A percentile compares a stretch with the other conserved stretches of the same genome.
Conservation (phyloP, 2,329 filamentous ascomycete species). For the Colletotrichum spaethianum region DNA sequence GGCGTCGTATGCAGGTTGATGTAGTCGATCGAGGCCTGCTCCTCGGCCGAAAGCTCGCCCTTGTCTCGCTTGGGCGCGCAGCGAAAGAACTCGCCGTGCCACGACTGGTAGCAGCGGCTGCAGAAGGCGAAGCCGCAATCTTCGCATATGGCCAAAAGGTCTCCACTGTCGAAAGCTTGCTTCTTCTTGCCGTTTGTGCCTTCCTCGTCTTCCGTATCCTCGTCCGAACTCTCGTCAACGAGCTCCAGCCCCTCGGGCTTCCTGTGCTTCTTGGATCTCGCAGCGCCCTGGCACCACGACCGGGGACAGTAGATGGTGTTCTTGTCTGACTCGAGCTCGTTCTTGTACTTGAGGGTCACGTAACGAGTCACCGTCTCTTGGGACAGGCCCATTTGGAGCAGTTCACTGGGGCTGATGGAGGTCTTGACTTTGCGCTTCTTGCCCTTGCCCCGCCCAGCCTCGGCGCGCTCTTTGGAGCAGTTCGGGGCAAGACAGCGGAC, state of each 20-base stretch:
- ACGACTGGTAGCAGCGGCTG: slow-evolving; percentile 76
- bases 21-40: slow-evolving; percentile 89
- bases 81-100: slow-evolving; percentile 89
- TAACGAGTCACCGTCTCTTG: slow-evolving; percentile 86
- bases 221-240: slow-evolving; percentile 64
- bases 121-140: slow-evolving; percentile 95
- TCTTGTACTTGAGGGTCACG: slow-evolving; percentile 91
- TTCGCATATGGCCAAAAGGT: slow-evolving; percentile 87
- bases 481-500: slow-evolving; percentile 86
- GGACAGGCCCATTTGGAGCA: slow-evolving; percentile 81
- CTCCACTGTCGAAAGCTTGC: slow-evolving; percentile 60
- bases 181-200: slow-evolving; percentile 43
- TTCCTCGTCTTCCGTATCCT: slow-evolving; percentile 63
- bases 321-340: slow-evolving; percentile 91
- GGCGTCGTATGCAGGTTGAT: slow-evolving; percentile 85
- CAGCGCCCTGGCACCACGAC: slow-evolving; percentile 92
- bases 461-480: slow-evolving; percentile 77
- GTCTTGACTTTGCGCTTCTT: slow-evolving; percentile 73
- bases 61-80: slow-evolving; percentile 77
- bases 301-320: slow-evolving; percentile 94
- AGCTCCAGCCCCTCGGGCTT: slow-evolving; percentile 78
- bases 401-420: slow-evolving; percentile 84
- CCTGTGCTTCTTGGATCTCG: slow-evolving; percentile 80
- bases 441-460: slow-evolving; percentile 47
- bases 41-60: slow-evolving; percentile 84